phyloP scores from a whole-genome alignment of 129 eudicot species.

The Cynara cardunculus region DNA sequence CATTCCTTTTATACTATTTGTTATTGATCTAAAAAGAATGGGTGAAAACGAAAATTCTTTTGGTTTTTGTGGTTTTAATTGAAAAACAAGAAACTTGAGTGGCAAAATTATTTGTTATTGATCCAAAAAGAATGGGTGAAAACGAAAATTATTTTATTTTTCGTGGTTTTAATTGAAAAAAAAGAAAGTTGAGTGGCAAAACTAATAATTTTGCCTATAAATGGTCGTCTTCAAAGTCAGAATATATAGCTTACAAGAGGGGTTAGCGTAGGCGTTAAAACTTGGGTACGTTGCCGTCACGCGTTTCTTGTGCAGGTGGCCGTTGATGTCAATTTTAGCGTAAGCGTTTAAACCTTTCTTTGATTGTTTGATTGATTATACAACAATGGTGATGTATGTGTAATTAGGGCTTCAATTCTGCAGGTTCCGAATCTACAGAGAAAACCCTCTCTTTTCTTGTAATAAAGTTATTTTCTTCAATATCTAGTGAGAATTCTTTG shows the following conservation, averaged over 20 bases:
- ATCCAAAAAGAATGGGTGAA: not conserved
- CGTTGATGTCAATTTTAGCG: constrained; percentile 20
- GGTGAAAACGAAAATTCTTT: not conserved
- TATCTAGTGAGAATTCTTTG: not conserved
- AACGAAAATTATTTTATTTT: not conserved
- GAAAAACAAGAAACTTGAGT: not conserved
- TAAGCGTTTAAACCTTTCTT: constrained; percentile 25
- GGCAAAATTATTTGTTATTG: not conserved
- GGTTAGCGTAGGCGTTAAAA: constrained; percentile 6
- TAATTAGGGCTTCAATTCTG: constrained; percentile 18
- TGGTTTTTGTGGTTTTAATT: not conserved
- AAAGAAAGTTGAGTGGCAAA: not conserved
- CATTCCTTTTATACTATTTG: not conserved
- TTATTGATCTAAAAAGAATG: not conserved
- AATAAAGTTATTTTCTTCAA: not conserved
- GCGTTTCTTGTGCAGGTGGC: constrained; percentile 31
- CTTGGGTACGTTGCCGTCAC: constrained; percentile 20
- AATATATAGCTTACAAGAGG: not conserved
- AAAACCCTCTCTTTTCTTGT: constrained; percentile 3
- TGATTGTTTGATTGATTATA: constrained; percentile 20
- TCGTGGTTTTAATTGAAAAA: not conserved
- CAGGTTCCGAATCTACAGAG: constrained; percentile 7
- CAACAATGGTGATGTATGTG: constrained; percentile 15
- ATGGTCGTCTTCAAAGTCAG: not conserved
- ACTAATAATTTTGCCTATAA: not conserved